Evolutionary conservation across 352 stramenopile species (phyloP).

Genomic region (Globisporangium alternatum): DNA sequence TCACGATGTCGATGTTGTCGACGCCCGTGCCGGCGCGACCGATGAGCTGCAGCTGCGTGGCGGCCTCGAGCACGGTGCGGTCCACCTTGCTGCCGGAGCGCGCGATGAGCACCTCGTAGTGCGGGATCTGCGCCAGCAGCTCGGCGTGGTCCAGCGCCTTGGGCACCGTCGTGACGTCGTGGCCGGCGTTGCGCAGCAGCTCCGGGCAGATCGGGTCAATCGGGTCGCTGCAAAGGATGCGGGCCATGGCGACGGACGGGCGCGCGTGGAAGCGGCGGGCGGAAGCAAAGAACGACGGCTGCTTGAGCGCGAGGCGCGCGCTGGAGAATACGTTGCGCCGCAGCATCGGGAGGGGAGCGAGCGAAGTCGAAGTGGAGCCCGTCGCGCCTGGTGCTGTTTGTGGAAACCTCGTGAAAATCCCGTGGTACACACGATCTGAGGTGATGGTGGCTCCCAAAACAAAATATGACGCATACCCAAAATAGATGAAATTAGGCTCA

Average conservation of each 20-base stretch:
- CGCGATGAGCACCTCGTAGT: slow-evolving; percentile 91
- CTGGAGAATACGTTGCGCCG: slow-evolving; percentile 38
- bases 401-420: not conserved
- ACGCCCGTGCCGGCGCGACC: slow-evolving; percentile 89
- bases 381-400: not conserved
- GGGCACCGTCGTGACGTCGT: slow-evolving; percentile 70
- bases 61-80: slow-evolving; percentile 64
- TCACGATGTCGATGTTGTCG: slow-evolving; percentile 93
- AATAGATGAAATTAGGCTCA: too few species aligned
- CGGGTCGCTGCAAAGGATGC: slow-evolving; percentile 87
- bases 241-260: slow-evolving; percentile 51
- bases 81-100: slow-evolving; percentile 80
- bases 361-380: slow-evolving; percentile 12
- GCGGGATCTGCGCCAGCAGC: slow-evolving; percentile 62
- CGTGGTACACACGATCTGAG: not conserved
- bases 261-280: slow-evolving; percentile 36
- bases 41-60: slow-evolving; percentile 71
- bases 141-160: slow-evolving; percentile 49
- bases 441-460: not conserved
- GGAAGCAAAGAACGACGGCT: not conserved
- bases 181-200: slow-evolving; percentile 73
- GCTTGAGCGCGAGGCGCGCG: slow-evolving; percentile 32
- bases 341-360: slow-evolving; percentile 35
- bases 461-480: not conserved
- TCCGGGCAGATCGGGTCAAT: slow-evolving; percentile 83